Base-by-base conservation (phyloP, 2,329 filamentous ascomycete species). In the Fusarium illudens region DNA sequence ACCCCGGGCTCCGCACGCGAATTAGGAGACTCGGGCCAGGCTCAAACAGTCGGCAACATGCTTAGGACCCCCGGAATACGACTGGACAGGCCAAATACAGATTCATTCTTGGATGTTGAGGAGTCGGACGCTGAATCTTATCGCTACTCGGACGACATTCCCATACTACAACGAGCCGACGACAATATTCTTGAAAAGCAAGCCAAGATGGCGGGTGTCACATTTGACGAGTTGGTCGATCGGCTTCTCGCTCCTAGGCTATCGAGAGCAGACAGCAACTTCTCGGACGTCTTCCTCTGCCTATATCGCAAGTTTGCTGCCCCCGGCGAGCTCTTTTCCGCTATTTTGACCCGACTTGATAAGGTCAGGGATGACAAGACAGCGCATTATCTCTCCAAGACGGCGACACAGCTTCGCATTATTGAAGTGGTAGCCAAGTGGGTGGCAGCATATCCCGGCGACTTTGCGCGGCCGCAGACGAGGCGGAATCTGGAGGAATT, bases 301-400 rank as follows among this genome's bases (percentile, higher is more conserved):
- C 83, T 98, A 13, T 98, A 98, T 79, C 91, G 96, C 65, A 96
- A 96, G 77, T 98, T 99, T 76, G 92, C 93, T 4, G 88, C 94
- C 2, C 96, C 96, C 0, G 86, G 87, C 10, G 87, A 91, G 68
- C 84, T 99, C 5, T 88, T 98, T 54, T 86, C 89, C 37, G 89
- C 92, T 8, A 91, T 98, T 44, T 84, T 97, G 37, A 85, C 90
- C 60, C 89, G 92, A 36, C 88, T 97, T 63, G 91, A 97, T 68
- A 84, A 83, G 15, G 82, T 92, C 22, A 88, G 89, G 72, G 87
- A 89, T 42, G 89, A 92, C 63, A 89, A 87, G 68, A 84, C 84
- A 10, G 85, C 89, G 1, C 87, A 89, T 67, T 90, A 92, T 66
- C 86, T 97, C 42, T 90, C 90, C 56, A 93, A 91, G 71, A 94